A percentile compares a stretch with the other conserved stretches of the same genome.
Evolutionary conservation across 1,139 yeast species (phyloP).

Genomic region (Schwanniomyces etchellsii): DNA sequence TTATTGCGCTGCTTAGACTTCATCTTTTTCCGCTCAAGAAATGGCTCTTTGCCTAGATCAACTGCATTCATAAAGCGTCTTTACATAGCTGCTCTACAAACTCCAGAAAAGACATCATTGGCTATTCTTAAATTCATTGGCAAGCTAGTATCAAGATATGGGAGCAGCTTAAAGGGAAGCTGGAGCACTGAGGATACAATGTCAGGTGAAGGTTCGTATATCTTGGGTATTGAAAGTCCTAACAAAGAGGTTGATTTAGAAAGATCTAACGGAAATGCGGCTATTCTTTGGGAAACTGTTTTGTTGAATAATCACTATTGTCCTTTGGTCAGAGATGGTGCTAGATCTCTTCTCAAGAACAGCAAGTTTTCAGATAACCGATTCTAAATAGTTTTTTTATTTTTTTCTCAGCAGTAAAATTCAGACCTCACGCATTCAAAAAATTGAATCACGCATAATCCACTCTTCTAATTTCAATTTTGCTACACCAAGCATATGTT

Average conservation of each 20-base stretch:
- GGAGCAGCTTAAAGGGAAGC: slow-evolving; percentile 63
- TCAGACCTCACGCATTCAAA: slow-evolving; percentile 1
- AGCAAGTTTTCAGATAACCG: slow-evolving; percentile 15
- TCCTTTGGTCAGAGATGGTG: slow-evolving; percentile 60
- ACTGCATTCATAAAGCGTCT: slow-evolving; percentile 80
- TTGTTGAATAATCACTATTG: slow-evolving; percentile 76
- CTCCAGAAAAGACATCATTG: slow-evolving; percentile 84
- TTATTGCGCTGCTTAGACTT: slow-evolving; percentile 72
- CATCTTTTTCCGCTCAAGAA: slow-evolving; percentile 71
- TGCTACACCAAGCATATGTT: no score
- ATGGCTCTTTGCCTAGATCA: slow-evolving; percentile 69
- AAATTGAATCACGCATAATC: neutral
- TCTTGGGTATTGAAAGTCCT: slow-evolving; percentile 58
- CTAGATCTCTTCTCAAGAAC: slow-evolving; percentile 38
- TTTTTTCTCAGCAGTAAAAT: neutral
- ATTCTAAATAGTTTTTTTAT: neutral
- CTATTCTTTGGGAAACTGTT: slow-evolving; percentile 84
- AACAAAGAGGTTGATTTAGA: slow-evolving; percentile 51
- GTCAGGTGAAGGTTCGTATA: slow-evolving; percentile 59
- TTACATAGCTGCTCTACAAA: slow-evolving; percentile 58
- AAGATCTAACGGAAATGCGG: slow-evolving; percentile 79
- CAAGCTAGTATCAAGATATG: slow-evolving; percentile 62
- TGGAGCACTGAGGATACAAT: slow-evolving; percentile 87
- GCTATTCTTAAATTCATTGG: slow-evolving; percentile 76
- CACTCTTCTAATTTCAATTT: no score